phyloP scores from a whole-genome alignment of 805 yeast species.

The Nakazawaea ernobii region DNA sequence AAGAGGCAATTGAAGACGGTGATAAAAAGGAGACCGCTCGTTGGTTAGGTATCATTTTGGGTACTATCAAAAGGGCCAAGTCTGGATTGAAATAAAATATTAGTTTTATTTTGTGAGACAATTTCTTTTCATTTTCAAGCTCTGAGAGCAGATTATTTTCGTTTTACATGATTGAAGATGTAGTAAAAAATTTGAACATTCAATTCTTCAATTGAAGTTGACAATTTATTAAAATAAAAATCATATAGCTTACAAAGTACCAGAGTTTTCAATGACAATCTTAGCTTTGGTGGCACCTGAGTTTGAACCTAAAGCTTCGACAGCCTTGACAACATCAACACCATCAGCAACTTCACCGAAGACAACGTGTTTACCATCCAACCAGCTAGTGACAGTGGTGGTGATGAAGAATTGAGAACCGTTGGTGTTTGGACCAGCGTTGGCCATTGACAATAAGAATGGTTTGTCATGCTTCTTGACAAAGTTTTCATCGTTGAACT shows the following conservation, averaged over 20 bases:
- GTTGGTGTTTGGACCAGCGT: conserved; percentile 97
- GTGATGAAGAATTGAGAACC: conserved; percentile 97
- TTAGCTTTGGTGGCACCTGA: conserved; percentile 42
- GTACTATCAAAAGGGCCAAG: conserved; percentile 9
- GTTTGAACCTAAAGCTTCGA: conserved; percentile 58
- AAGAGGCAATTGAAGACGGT: conserved; percentile 47
- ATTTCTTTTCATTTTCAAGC: not conserved
- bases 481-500: conserved; percentile 77
- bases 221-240: not conserved
- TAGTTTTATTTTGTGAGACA: no score
- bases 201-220: not conserved
- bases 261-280: conserved; percentile 49
- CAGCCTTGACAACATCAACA: conserved; percentile 74
- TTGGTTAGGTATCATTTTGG: conserved; percentile 31
- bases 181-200: no score
- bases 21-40: conserved; percentile 28
- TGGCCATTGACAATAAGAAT: conserved; percentile 90
- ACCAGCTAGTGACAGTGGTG: conserved; percentile 81
- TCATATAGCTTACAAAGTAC: conserved; percentile 40
- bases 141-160: no score
- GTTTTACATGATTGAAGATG: not conserved
- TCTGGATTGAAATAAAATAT: not conserved
- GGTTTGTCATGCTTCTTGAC: conserved; percentile 68
- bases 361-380: conserved; percentile 92
- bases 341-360: conserved; percentile 92